Evolutionary conservation across 2,329 filamentous ascomycete genomes (phyloP).

Genomic region (Nothophaeocryptopus gaeumannii): DNA sequence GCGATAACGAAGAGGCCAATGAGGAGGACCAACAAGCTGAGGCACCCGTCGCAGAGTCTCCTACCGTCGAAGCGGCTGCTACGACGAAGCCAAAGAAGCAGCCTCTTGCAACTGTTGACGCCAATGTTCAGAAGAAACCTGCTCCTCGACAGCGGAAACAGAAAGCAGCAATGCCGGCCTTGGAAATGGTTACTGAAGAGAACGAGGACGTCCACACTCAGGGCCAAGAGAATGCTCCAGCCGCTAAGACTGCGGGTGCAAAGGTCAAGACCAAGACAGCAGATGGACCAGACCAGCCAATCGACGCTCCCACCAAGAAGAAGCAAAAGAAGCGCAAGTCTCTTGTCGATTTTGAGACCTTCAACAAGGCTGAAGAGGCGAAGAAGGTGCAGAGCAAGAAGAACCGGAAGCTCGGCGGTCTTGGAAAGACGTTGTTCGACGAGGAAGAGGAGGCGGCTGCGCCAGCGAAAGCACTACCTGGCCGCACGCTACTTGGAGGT

Average conservation of each 20-base stretch:
- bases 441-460: conserved; percentile 37
- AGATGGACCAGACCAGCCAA: conserved; percentile 36
- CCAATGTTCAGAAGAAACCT: conserved; percentile 42
- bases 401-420: conserved; percentile 37
- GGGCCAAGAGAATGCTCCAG: conserved; percentile 37
- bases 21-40: conserved; percentile 27
- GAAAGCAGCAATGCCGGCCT: conserved; percentile 33
- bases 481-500: conserved; percentile 29
- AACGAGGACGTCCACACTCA: conserved; percentile 34
- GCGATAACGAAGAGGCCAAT: conserved; percentile 37
- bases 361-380: conserved; percentile 32
- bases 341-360: conserved; percentile 45
- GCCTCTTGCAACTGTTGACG: conserved; percentile 44
- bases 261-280: conserved; percentile 41
- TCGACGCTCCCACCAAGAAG: conserved; percentile 39
- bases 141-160: conserved; percentile 39
- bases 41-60: conserved; percentile 19
- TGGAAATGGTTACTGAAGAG: conserved; percentile 48
- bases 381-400: conserved; percentile 34
- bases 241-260: conserved; percentile 28
- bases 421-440: conserved; percentile 40
- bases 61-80: conserved; percentile 26
- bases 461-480: conserved; percentile 26
- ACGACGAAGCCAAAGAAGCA: conserved; percentile 37
- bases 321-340: conserved; percentile 43